Evolutionary conservation across 2,329 filamentous ascomycete genomes (phyloP).

Genomic region (Phaeosphaeriaceae sp.): DNA sequence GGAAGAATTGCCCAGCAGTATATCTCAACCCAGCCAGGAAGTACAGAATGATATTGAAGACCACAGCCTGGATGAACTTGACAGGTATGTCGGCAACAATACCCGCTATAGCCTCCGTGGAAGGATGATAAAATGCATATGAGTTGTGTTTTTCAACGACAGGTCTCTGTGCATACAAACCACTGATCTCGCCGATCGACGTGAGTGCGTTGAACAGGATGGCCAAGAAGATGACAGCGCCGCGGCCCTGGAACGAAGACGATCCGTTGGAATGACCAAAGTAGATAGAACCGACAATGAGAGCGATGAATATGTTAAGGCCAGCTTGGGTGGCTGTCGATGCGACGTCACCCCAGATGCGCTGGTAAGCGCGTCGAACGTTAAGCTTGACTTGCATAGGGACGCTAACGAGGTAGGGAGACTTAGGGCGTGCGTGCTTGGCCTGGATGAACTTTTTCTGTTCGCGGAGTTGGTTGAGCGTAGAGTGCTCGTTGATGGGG

Average conservation of each 20-base stretch:
- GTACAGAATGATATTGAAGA: constrained; percentile 82
- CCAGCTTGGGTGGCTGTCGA: constrained; percentile 46
- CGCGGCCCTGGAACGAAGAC: constrained; percentile 61
- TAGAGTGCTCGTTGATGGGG: constrained; percentile 51
- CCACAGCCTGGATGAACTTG: constrained; percentile 72
- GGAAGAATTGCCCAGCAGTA: constrained; percentile 78
- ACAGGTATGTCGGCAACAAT: constrained; percentile 86
- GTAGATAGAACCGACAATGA: constrained; percentile 69
- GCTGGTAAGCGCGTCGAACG: constrained; percentile 41
- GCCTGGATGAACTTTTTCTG: constrained; percentile 61
- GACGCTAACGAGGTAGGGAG: constrained; percentile 65
- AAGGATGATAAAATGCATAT: constrained; percentile 88
- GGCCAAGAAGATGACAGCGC: constrained; percentile 66
- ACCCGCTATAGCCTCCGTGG: constrained; percentile 80
- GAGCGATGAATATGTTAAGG: constrained; percentile 62
- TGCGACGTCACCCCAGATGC: constrained; percentile 42
- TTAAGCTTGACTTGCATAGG: constrained; percentile 52
- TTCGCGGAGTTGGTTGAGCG: constrained; percentile 43
- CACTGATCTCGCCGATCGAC: constrained; percentile 60
- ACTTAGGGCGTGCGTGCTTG: constrained; percentile 61
- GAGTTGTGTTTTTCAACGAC: constrained; percentile 89
- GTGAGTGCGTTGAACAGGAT: constrained; percentile 66
- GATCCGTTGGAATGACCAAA: constrained; percentile 60
- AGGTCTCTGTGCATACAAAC: constrained; percentile 79
- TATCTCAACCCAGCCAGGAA: constrained; percentile 83